Base-by-base conservation (phyloP, 495 filamentous ascomycete genomes). In the Hypoxylon trugodes region DNA sequence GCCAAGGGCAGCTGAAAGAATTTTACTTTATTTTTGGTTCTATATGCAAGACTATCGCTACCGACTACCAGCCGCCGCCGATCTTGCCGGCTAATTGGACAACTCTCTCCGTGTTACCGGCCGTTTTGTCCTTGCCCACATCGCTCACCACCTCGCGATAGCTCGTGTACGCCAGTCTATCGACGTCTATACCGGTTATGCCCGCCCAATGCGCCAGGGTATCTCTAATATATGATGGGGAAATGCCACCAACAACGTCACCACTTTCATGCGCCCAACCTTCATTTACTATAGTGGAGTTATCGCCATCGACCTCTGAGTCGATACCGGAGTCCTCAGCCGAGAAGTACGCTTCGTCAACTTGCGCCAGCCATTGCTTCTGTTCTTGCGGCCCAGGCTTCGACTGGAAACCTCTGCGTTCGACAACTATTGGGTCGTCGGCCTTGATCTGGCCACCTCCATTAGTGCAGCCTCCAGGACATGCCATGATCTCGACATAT, bases 401-500 rank as follows among this genome's bases (percentile, higher is more conserved):
- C 4, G 77, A 70, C 12, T 74, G 77, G 7, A 77, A 57, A 6
- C 72, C 71, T 51, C 72, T 79, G 12, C 78, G 70, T 26, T 79
- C 79, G 16, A 83, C 62, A 4, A 83, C 72, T 1, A 81, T 55
- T 12, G 88, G 82, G 72, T 98, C 95, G 33, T 90, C 90, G 15
- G 89, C 86, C 57, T 96, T 94, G 57, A 98, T 88, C 79, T 98
- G 95, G 0, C 95, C 95, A 18, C 95, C 95, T 0, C 95, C 95
- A 70, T 98, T 98, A 43, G 95, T 98, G 74, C 95, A 98, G 1
- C 95, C 95, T 7, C 96, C 95, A 0, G 95, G 95, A 76, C 95
- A 98, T 22, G 95, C 95, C 95, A 98, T 98, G 28, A 98, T 96
- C 71, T 98, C 95, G 8, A 98, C 91, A 75, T 96, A 98, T 18